Conservation (phyloP, 306 rosid species). For the Malus sieversii region DNA sequence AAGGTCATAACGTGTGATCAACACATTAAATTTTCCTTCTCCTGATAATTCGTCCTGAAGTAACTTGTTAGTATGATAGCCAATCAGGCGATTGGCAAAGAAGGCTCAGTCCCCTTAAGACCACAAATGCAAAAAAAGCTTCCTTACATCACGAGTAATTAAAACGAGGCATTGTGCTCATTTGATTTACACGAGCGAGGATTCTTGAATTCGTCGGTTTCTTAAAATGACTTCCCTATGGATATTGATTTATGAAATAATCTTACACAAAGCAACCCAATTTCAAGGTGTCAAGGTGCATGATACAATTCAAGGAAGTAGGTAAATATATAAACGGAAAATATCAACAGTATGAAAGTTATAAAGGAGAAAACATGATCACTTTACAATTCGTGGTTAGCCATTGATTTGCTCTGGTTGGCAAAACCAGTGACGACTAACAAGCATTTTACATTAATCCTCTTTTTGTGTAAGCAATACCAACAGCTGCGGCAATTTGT, state of each 20-base stretch:
- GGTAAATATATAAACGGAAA: not conserved
- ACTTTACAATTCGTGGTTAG: too few relatives aligned
- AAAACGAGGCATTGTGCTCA: not conserved
- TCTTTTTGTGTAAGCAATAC: too few relatives aligned
- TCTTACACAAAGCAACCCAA: not conserved
- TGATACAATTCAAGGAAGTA: not conserved
- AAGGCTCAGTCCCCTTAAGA: not conserved
- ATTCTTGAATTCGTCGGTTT: not conserved
- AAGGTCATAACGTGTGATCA: slow-evolving; percentile 76
- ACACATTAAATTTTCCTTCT: slow-evolving; percentile 30
- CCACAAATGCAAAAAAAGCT: not conserved
- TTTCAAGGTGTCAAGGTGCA: not conserved
- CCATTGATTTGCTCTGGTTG: too few relatives aligned
- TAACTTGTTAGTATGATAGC: not conserved
- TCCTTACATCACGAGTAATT: not conserved
- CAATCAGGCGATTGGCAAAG: not conserved
- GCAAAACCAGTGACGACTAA: too few relatives aligned
- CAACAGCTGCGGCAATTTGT: too few relatives aligned
- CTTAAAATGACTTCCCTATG: not conserved
- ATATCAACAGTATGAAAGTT: not conserved
- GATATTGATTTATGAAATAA: not conserved
- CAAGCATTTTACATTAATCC: too few relatives aligned
- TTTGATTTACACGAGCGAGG: not conserved
- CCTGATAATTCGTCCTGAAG: slow-evolving; percentile 61
- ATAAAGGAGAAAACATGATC: not conserved